Evolutionary conservation across 1,284 basidiomycete genomes (phyloP), one percentile per base, ranked within the genome.

Genomic region (Stygiomarasmius scandens): DNA sequence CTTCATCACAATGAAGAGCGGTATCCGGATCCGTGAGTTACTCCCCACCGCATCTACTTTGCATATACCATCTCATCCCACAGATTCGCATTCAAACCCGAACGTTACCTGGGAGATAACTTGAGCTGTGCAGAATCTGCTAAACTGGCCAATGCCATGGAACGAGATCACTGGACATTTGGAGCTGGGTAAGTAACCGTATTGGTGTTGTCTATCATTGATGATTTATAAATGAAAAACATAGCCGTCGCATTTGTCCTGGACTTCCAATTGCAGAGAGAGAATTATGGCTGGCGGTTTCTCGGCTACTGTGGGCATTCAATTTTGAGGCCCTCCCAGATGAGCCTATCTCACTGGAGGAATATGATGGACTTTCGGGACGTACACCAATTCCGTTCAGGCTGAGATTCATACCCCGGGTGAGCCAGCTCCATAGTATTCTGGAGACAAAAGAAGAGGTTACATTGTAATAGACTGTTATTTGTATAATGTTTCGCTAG

Each of bases 141-240:
- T 2, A 77, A 77, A 27, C 66, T 77, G 38, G 52, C 71, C 1
- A 67, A 80, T 58, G 66, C 72, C 2, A 69, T 73, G 63, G 68
- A 76, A 54, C 69, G 78, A 32, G 78, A 81, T 58, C 77, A 80
- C 55, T 80, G 74, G 74, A 67, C 71, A 51, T 79, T 78, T 52
- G 75, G 75, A 43, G 72, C 67, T 1, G 68, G 71, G 69, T 74
- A 62, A 36, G 68, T 63, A 16, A n/a, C n/a, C n/a, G n/a, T n/a
- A n/a, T n/a, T n/a, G n/a, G n/a, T n/a, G n/a, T n/a, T n/a, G n/a
- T n/a, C n/a, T n/a, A n/a, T n/a, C n/a, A n/a, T n/a, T 29, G 14
- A 32, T 52, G 14, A 12, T 29, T 32, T 64, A 61, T 10, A 56
- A 61, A 12, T 60, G 46, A 54, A 49, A 55, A 46, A 20, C 47